Conservation (phyloP, 1,284 basidiomycete genomes). For the Wallemia mellicola region DNA sequence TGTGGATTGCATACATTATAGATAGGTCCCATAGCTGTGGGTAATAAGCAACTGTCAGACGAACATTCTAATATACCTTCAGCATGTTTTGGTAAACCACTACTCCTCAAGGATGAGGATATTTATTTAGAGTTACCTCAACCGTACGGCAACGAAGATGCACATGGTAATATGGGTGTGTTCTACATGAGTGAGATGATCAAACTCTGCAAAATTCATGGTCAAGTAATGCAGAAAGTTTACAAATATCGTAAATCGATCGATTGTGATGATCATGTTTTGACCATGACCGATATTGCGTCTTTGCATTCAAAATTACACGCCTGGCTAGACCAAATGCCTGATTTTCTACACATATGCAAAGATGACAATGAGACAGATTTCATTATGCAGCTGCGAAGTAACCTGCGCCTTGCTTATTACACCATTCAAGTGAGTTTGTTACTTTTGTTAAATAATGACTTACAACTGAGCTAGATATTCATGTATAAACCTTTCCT, state of each 20-base stretch:
- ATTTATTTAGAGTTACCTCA: not conserved
- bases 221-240: no score
- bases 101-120: not conserved
- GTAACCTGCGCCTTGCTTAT: not conserved
- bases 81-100: not conserved
- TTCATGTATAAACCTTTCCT: not conserved
- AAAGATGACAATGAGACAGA: not conserved
- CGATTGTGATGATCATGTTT: no score
- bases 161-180: not conserved
- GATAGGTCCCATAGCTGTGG: not conserved
- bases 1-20: not conserved
- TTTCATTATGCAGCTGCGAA: not conserved
- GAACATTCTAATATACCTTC: no score
- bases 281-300: not conserved
- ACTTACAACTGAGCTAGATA: not conserved
- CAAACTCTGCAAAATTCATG: not conserved
- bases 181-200: not conserved
- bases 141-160: not conserved
- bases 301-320: not conserved
- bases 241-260: no score
- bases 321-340: not conserved
- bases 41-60: no score
- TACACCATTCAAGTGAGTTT: not conserved
- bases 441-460: not conserved
- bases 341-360: not conserved